Evolutionary conservation across 179 eudicot genomes (phyloP), one percentile per base, ranked within the genome.

Genomic region (Vitellaria paradoxa): DNA sequence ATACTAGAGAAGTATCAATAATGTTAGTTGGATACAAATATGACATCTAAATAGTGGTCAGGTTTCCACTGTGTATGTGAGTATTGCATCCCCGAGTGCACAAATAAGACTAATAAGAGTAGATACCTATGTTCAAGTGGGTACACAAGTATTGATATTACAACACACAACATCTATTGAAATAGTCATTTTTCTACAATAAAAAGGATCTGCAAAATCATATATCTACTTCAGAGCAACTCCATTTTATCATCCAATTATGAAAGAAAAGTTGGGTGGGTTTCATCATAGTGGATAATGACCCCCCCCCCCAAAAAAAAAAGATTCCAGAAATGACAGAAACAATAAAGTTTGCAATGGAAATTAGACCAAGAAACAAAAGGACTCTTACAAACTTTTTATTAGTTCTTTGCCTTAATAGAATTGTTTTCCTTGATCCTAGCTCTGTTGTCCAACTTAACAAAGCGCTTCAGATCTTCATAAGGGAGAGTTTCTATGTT

Each of bases 391-490:
- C 23, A 52, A 50, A 64, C 66, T 20, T 52, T 40, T n/a, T 8
- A 80, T 83, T 77, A 91, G 64, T 86, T 92, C 88, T 91, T 93
- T 68, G 97, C 94, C 84, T 76, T 89, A 6, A 85, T 70, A 55
- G 90, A 74, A 70, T 93, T 92, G 81, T 90, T 92, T 82, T 88
- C 97, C 84, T 92, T 93, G 82, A 93, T 93, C 88, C 92, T 87
- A 30, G 89, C 90, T 74, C 97, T 88, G 77, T 92, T 92, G 76
- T 93, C 98, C 88, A 93, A 89, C 89, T 93, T 92, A 68, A 92
- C 97, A 87, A 90, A 92, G 55, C 97, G 92, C 80, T 92, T 93
- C 45, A 93, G 91, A 64, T 93, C 98, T 53, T 92, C 97, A 23
- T 79, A 86, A 1, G 92, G 82, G 77, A 93, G 97, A 64, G 83